Base-by-base conservation (phyloP, 495 filamentous ascomycete genomes). In the Annulohypoxylon nitens region DNA sequence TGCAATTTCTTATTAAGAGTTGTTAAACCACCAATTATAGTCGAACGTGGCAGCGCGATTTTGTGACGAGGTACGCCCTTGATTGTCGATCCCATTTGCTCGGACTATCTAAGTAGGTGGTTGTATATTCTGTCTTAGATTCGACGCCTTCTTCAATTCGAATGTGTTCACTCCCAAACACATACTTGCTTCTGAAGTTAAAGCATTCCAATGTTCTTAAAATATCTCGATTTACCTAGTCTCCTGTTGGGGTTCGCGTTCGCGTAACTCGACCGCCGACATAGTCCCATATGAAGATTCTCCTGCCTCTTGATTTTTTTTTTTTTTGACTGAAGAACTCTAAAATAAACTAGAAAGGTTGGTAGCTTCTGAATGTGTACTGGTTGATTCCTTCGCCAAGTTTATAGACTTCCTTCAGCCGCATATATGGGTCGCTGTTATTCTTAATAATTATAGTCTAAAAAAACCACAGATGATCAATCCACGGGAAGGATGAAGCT, bases 321-420 rank as follows among this genome's bases (percentile, higher is more conserved):
- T 30, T 30, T 30, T 30, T 30, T 30, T 30, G 30, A 30, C 30
- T 30, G n/a, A 2, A 47, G 4, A 20, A 47, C 20, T n/a, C 41
- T 16, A 47, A 47, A 47, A 47, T 47, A 18, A 47, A 6, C 18
- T 18, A 47, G n/a, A 20, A 18, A 47, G 0, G 0, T 20, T 4
- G 8, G 43, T 26, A 26, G 18, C 48, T 51, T 51, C 48, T 51
- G 10, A 14, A 51, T 26, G 20, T 14, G 23, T 51, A 26, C 48
- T 26, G 20, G 23, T 51, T 51, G n/a, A 51, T 51, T 51, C 48
- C 48, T 25, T 25, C 12, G 18, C 18, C 8, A 51, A 51, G 48
- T 51, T 26, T 51, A 51, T 51, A 51, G 48, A 51, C 8, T 26
- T 51, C 48, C 48, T 51, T 51, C 23, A 26, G 48, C 23, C 48